Evolutionary conservation across 129 eudicot genomes (phyloP), one percentile per base, ranked within the genome.

Genomic region (Pseudognaphalium luteoalbum): DNA sequence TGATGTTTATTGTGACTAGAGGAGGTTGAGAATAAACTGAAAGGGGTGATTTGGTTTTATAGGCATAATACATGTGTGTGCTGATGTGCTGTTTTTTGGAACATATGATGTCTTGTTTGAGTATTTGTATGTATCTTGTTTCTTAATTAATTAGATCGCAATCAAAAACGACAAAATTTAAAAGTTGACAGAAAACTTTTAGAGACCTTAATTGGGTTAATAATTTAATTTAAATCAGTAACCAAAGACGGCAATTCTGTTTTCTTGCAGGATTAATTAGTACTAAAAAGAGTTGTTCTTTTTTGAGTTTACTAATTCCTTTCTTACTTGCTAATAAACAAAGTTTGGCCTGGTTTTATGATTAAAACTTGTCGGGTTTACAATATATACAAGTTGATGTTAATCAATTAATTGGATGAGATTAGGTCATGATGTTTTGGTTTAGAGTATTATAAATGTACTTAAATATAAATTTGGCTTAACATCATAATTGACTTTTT

Each of bases 51-150:
- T 33, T 79, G 78, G 73, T 72, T 54, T 76, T 77, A 47, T 57
- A 80, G 9, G 72, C 70, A 86, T 87, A 78, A 81, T 78, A 28
- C 74, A 81, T 25, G 28, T 80, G 71, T 59, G 57, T 66, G 35
- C 14, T 17, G 87, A 54, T 71, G 83, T 91, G 92, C 95, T 88
- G 92, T 88, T 76, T 85, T 87, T 91, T 88, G 92, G 90, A 86
- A 22, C 79, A 83, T 81, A 64, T 79, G 81, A 19, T 86, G 94
- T 83, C 71, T 78, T 81, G 25, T 68, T 34, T 25, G 28, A 61
- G 79, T 34, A 66, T 21, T 57, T 67, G 54, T 47, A 47, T 14
- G 33, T 67, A 67, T 71, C 47, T 20, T 33, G 17, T 78, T 60
- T 60, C 30, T 78, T 70, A 63, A 20, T 77, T 35, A 67, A 67